These are phyloP conservation scores for Aquanectria penicillioides DNA, from an alignment of 2,329 filamentous ascomycete genomes.

Conservation along the genomic window DNA sequence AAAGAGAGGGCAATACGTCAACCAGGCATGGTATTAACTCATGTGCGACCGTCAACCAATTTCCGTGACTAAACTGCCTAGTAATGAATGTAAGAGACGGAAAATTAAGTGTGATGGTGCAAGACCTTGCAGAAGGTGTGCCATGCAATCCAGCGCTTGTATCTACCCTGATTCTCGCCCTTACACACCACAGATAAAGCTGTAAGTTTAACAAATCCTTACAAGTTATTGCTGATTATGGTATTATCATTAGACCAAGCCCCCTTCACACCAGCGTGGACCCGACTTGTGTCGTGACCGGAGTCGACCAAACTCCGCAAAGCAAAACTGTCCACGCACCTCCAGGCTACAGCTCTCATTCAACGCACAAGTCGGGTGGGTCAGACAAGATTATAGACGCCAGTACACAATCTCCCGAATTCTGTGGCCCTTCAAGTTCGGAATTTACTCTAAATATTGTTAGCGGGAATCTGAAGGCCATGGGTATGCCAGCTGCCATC, in stretches of 20 bases:
- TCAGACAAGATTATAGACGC: neutral
- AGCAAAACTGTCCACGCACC: too few species aligned
- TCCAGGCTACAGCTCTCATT: too few species aligned
- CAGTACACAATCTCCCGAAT: slow-evolving; percentile 1
- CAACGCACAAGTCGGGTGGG: neutral
- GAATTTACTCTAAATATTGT: slow-evolving; percentile 14
- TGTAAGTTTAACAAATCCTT: too few species aligned
- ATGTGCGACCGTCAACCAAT: too few species aligned
- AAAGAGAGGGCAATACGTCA: slow-evolving; percentile 2
- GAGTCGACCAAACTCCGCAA: too few species aligned
- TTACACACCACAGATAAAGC: neutral
- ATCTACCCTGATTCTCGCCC: neutral
- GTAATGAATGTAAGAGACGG: slow-evolving; percentile 9
- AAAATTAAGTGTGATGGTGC: slow-evolving; percentile 12
- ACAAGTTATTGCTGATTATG: neutral
- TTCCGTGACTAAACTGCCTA: neutral
- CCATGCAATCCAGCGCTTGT: neutral
- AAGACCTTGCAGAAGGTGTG: neutral
- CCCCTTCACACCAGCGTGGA: too few species aligned
- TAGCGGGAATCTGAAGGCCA: slow-evolving; percentile 9
- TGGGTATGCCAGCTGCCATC: slow-evolving; percentile 15
- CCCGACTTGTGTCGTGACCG: too few species aligned
- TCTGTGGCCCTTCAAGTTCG: slow-evolving; percentile 16
- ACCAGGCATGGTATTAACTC: slow-evolving; percentile 4
- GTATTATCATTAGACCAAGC: too few species aligned